These are phyloP conservation scores for Tetrapisispora namnaoensis DNA, from an alignment of 805 yeast genomes.

Conservation along the genomic window DNA sequence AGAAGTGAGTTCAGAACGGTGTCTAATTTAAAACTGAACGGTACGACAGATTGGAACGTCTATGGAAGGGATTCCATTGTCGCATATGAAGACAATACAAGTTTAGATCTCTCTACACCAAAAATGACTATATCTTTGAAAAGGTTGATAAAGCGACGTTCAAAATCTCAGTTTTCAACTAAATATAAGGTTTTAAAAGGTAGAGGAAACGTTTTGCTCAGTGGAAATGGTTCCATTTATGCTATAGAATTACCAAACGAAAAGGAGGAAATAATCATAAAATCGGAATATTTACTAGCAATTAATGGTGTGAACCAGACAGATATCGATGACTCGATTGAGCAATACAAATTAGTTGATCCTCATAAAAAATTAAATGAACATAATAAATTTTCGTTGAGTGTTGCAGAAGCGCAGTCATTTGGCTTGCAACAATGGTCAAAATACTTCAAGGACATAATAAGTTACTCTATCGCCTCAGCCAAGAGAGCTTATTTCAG, in stretches of 20 bases:
- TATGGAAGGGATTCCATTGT: constrained; percentile 22
- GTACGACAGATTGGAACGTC: constrained; percentile 26
- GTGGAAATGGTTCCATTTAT: constrained; percentile 23
- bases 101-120: constrained; percentile 11
- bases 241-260: constrained; percentile 19
- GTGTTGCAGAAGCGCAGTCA: background rate
- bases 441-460: background rate
- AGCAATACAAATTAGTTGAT: background rate
- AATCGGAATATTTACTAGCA: constrained; percentile 24
- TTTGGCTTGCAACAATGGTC: background rate
- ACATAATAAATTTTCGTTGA: background rate
- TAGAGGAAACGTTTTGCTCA: constrained; percentile 24
- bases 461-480: constrained; percentile 5
- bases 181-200: constrained; percentile 22
- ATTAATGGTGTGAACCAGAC: constrained; percentile 23
- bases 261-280: constrained; percentile 21
- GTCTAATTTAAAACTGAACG: constrained; percentile 11
- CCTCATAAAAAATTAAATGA: background rate
- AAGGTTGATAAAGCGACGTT: background rate
- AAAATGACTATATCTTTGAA: background rate
- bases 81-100: constrained; percentile 24
- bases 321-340: constrained; percentile 18
- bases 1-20: constrained; percentile 5
- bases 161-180: constrained; percentile 9
- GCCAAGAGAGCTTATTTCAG: constrained; percentile 6